Evolutionary conservation across 768 basidiomycete genomes (phyloP).

Genomic region (Pholiota molesta): DNA sequence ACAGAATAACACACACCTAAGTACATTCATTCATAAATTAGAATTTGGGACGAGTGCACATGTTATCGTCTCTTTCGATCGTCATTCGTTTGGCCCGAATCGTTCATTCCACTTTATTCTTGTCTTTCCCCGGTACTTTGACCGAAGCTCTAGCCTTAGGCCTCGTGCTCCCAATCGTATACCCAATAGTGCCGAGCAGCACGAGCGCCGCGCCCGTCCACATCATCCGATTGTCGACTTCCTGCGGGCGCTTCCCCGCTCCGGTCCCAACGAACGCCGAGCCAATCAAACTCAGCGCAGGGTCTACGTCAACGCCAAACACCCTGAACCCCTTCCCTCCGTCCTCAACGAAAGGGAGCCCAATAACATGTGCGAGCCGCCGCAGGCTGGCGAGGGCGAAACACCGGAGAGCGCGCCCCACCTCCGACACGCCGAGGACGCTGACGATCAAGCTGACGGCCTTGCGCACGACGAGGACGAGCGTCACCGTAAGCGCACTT

Average conservation of each 20-base stretch:
- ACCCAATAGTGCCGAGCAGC: constrained; percentile 69
- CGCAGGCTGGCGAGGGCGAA: not conserved
- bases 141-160: constrained; percentile 15
- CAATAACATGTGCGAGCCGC: not conserved
- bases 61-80: not conserved
- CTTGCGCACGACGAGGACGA: constrained; percentile 81
- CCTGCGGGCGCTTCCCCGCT: constrained; percentile 23
- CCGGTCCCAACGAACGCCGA: constrained; percentile 20
- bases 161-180: constrained; percentile 49
- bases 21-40: not conserved
- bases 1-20: not conserved
- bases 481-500: constrained; percentile 74
- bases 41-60: not conserved
- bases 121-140: constrained; percentile 15
- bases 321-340: not conserved
- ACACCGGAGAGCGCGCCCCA: constrained; percentile 11
- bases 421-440: constrained; percentile 46
- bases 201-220: constrained; percentile 74
- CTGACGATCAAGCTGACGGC: constrained; percentile 78
- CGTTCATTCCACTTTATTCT: constrained; percentile 17
- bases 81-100: not conserved
- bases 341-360: constrained; percentile 3
- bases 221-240: constrained; percentile 51
- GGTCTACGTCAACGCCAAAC: constrained; percentile 18
- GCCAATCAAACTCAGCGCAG: constrained; percentile 16